A percentile compares a stretch with the other conserved stretches of the same genome.
Evolutionary conservation across 2,329 filamentous ascomycete species (phyloP).

Genomic region (Botrytis galanthina): DNA sequence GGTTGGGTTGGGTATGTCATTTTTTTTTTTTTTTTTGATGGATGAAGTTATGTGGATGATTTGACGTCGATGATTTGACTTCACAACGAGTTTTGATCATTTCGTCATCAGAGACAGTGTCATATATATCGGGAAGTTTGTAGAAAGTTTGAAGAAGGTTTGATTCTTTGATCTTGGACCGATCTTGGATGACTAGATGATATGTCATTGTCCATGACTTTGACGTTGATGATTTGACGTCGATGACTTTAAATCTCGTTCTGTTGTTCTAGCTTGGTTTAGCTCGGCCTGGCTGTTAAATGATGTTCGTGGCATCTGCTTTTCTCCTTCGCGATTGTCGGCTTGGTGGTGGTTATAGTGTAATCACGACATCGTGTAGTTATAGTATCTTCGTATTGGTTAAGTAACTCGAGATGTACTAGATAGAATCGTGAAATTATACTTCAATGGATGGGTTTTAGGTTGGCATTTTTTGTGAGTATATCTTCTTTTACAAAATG

Average conservation of each 20-base stretch:
- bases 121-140: background rate
- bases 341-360: background rate
- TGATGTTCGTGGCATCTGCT: background rate
- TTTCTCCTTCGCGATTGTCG: background rate
- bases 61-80: background rate
- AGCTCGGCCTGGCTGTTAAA: background rate
- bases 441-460: background rate
- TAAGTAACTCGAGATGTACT: background rate
- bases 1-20: background rate
- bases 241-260: background rate
- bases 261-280: background rate
- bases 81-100: background rate
- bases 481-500: background rate
- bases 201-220: background rate
- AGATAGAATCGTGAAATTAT: background rate
- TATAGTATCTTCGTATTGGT: background rate
- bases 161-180: background rate
- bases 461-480: background rate
- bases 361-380: background rate
- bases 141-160: too few relatives aligned
- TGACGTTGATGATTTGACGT: background rate
- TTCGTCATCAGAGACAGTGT: background rate
- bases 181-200: background rate
- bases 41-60: background rate
- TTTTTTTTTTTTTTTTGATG: background rate